Percentiles rank a stretch among this genome's conserved stretches.
These are phyloP conservation scores for Durotheca rogersii DNA, from an alignment of 495 filamentous ascomycete species.

Conservation along the genomic window DNA sequence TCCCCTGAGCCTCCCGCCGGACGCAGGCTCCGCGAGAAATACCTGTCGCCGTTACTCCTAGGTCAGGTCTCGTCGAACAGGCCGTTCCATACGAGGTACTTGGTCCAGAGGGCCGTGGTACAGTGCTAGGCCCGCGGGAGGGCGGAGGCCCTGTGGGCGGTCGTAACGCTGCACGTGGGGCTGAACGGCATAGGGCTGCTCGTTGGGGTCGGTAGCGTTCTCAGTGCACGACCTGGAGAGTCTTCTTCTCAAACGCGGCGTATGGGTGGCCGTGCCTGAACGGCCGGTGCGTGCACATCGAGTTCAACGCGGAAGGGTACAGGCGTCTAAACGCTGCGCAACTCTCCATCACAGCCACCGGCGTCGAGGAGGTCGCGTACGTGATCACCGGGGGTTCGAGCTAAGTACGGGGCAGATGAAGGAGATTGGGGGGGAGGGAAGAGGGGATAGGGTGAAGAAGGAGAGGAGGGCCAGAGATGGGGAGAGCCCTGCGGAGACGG, in stretches of 20 bases:
- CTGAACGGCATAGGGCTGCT: slow-evolving; percentile 67
- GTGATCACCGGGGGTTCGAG: no score
- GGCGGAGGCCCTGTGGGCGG: no score
- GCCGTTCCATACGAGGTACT: slow-evolving; percentile 36
- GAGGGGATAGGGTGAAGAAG: not conserved
- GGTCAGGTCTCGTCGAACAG: no score
- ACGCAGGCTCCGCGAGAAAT: no score
- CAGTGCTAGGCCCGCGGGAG: slow-evolving; percentile 48
- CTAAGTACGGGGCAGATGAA: no score
- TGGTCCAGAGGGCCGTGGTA: slow-evolving; percentile 50
- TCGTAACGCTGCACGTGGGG: no score
- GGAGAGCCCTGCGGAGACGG: slow-evolving; percentile 22
- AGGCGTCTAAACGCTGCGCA: slow-evolving; percentile 49
- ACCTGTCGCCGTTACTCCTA: no score
- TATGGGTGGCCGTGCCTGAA: slow-evolving; percentile 63
- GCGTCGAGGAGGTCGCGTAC: slow-evolving; percentile 70
- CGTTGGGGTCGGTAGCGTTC: slow-evolving; percentile 71
- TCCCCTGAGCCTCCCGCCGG: no score
- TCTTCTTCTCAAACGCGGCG: slow-evolving; percentile 78
- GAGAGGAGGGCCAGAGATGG: slow-evolving; percentile 35
- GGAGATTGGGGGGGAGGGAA: slow-evolving; percentile 16
- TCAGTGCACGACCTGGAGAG: slow-evolving; percentile 57
- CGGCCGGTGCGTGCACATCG: slow-evolving; percentile 51
- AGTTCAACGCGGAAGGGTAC: slow-evolving; percentile 69
- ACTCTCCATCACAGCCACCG: slow-evolving; percentile 55